phyloP scores from a whole-genome alignment of 495 filamentous ascomycete genomes.

The Cryomyces minteri region DNA sequence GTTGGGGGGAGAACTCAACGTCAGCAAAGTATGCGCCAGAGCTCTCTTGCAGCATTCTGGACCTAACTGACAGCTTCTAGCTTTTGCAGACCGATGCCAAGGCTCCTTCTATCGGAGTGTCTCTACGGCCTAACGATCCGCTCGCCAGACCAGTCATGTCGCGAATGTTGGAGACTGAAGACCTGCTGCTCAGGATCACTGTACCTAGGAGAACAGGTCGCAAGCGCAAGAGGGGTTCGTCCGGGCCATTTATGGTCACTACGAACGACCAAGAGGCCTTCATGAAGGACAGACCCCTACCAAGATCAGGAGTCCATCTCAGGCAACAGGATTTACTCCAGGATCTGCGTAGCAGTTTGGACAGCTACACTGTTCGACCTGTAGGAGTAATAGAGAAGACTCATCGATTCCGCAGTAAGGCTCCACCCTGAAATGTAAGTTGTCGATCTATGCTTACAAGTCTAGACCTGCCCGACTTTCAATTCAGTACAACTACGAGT shows the following conservation, averaged over 20 bases:
- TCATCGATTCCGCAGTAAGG: constrained; percentile 66
- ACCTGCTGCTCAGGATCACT: constrained; percentile 70
- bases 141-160: constrained; percentile 59
- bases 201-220: constrained; percentile 74
- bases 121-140: constrained; percentile 60
- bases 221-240: constrained; percentile 57
- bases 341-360: constrained; percentile 51
- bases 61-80: too few relatives aligned
- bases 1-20: constrained; percentile 45
- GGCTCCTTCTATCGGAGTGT: constrained; percentile 29
- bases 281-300: neutral
- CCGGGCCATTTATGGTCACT: constrained; percentile 36
- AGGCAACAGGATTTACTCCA: constrained; percentile 27
- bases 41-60: neutral
- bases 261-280: too few relatives aligned
- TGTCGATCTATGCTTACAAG: neutral
- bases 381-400: constrained; percentile 59
- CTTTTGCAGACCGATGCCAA: neutral
- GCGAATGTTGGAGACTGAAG: constrained; percentile 47
- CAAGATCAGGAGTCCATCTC: neutral
- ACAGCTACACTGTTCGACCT: constrained; percentile 47
- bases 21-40: constrained; percentile 30
- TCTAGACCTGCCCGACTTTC: constrained; percentile 47
- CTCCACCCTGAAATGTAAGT: neutral
- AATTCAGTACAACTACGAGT: constrained; percentile 42